phyloP scores from a whole-genome alignment of 331 rosid species.

The Quercus phellos region DNA sequence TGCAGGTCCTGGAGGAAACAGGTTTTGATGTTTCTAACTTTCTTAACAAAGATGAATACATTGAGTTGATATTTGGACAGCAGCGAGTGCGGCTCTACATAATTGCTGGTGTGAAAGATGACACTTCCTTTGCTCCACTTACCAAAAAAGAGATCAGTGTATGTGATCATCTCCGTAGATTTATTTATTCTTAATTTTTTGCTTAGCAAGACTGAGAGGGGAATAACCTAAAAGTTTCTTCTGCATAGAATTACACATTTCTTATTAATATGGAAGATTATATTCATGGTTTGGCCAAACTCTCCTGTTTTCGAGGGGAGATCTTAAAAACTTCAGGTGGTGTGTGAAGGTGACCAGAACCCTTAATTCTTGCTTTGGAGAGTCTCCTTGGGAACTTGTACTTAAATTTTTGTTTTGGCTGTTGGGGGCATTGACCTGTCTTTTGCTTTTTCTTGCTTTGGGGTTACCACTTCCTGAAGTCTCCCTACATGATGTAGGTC shows the following conservation, averaged over 20 bases:
- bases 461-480: too few species aligned
- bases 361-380: too few species aligned
- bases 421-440: too few species aligned
- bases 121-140: slow-evolving; percentile 82
- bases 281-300: not conserved
- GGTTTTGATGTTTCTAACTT: slow-evolving; percentile 78
- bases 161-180: slow-evolving; percentile 32
- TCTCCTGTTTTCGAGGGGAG: too few species aligned
- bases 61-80: slow-evolving; percentile 78
- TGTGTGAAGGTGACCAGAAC: too few species aligned
- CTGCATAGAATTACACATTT: not conserved
- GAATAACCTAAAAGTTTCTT: too few species aligned
- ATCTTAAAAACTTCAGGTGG: too few species aligned
- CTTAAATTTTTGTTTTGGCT: too few species aligned
- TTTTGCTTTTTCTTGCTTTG: too few species aligned
- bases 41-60: slow-evolving; percentile 69
- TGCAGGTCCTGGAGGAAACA: slow-evolving; percentile 92
- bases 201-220: not conserved
- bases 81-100: slow-evolving; percentile 94
- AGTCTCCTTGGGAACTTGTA: too few species aligned
- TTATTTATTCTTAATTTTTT: not conserved
- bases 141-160: slow-evolving; percentile 99
- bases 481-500: too few species aligned
- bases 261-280: not conserved
- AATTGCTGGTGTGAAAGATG: slow-evolving; percentile 84